These are phyloP conservation scores for Areca catechu DNA, from an alignment of 176 grass and related monocot genomes.

Conservation along the genomic window DNA sequence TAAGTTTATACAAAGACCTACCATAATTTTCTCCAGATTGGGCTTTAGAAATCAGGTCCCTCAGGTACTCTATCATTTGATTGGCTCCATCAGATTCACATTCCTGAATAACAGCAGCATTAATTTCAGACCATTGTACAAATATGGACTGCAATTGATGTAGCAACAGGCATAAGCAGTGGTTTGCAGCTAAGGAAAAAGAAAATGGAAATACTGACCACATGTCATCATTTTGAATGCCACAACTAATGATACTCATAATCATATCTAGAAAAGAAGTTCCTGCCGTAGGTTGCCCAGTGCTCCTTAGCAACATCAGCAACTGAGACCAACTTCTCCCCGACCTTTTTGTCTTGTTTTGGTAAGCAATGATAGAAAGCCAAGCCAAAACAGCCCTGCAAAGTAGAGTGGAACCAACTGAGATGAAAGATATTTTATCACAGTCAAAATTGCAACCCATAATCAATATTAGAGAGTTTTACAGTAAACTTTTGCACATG, in stretches of 20 bases:
- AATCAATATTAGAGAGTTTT: too few relatives aligned
- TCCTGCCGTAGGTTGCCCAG: slow-evolving; percentile 83
- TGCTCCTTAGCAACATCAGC: slow-evolving; percentile 78
- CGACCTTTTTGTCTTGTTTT: slow-evolving; percentile 64
- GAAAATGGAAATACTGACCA: too few relatives aligned
- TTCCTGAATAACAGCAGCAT: slow-evolving; percentile 25
- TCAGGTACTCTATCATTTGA: slow-evolving; percentile 67
- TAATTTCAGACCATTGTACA: neutral
- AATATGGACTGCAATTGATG: too few relatives aligned
- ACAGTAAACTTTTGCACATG: too few relatives aligned
- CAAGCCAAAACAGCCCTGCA: slow-evolving; percentile 91
- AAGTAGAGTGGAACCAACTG: neutral
- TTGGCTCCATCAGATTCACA: slow-evolving; percentile 67
- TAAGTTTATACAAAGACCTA: neutral
- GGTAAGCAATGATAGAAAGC: slow-evolving; percentile 76
- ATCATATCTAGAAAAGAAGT: slow-evolving; percentile 95
- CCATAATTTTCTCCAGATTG: slow-evolving; percentile 58
- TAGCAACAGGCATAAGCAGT: too few relatives aligned
- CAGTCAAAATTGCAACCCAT: too few relatives aligned
- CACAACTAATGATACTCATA: slow-evolving; percentile 39
- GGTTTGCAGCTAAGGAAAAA: too few relatives aligned
- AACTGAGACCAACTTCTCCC: slow-evolving; percentile 80
- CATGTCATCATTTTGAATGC: too few relatives aligned
- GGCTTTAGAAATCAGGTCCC: slow-evolving; percentile 52
- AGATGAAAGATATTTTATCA: too few relatives aligned